Base-by-base conservation (phyloP, 139 green algal species). In the Trebouxia sp. region DNA sequence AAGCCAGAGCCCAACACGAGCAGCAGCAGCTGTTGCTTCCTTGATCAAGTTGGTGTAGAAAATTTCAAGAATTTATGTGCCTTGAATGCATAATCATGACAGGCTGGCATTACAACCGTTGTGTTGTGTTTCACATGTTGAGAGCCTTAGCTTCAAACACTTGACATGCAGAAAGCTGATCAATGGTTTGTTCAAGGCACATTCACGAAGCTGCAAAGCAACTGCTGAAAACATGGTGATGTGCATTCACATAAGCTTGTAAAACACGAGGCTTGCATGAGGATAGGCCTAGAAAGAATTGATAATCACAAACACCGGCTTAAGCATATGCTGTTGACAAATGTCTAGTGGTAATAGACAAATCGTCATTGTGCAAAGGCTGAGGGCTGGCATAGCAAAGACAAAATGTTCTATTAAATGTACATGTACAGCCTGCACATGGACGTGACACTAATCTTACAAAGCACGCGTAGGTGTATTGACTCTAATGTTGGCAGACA, bases 111-210 rank as follows among this genome's bases (percentile, higher is more conserved):
- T n/a, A n/a, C n/a, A n/a, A n/a, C n/a, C n/a, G n/a, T n/a, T n/a
- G n/a, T n/a, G n/a, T n/a, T n/a, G n/a, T n/a, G n/a, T n/a, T n/a
- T n/a, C n/a, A n/a, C n/a, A n/a, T n/a, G n/a, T 58, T 58, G 50
- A n/a, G 10, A n/a, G 50, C 50, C 50, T 58, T 58, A n/a, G 50
- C 50, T 58, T 58, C 50, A 58, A 58, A 58, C 50, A 58, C 50
- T 58, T 58, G 24, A 65, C 53, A 65, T 65, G 53, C 53, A 65
- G 53, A 65, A 65, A 65, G 53, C 53, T 65, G 11, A 37, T 65
- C 53, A 65, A 65, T 65, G 53, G 53, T 65, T 65, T 62, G 50
- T 62, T 62, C 50, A 62, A 62, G 50, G 50, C 50, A 62, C 50
- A 62, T 62, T 62, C 10, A 62, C 8, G 17, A 62, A 62, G 50